Evolutionary conservation across 345 rosid species (phyloP), one percentile per base, ranked within the genome.

Genomic region (Camelina laxa): DNA sequence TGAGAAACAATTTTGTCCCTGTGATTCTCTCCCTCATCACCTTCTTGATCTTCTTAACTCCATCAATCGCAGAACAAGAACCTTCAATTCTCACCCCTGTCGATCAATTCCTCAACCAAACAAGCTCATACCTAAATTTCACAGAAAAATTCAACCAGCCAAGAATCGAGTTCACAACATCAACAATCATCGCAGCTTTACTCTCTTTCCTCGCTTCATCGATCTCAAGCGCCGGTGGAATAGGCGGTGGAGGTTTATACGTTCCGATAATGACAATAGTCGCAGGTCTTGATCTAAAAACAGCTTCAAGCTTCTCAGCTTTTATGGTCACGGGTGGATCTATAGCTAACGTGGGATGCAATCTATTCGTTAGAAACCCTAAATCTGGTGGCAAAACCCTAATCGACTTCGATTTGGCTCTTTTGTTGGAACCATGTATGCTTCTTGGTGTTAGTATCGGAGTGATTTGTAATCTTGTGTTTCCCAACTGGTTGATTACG

Each of bases 251-350:
- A 12, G 98, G 97, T 2, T 67, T 94, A 45, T 94, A 78, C 60
- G 86, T 91, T 19, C 97, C 98, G 0, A 84, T 94, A 16, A 75
- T 94, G 68, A 88, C 86, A 0, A 79, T 91, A 4, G 77, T 87
- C 2, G 90, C 88, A 9, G 87, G 93, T 35, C 63, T 91, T 2
- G 91, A 91, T 83, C 89, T 94, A 13, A 89, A 84, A 81, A 82
- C 88, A 24, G 98, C 98, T 0, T 83, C 96, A 0, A 64, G 82
- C 65, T 89, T 88, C 85, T 91, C 98, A 2, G 94, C 93, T 51
- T 89, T 94, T 71, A 91, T 91, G 98, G 97, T 94, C 31, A 85
- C 97, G 0, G 97, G 95, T 11, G 96, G 97, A 6, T 91, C 98
- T 2, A 22, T 84, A 14, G 97, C 95, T 3, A 94, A 94, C 69